Percentiles rank a stretch among this genome's conserved stretches.
phyloP scores from a whole-genome alignment of 441 rosid genomes.

The Populus hybrid region DNA sequence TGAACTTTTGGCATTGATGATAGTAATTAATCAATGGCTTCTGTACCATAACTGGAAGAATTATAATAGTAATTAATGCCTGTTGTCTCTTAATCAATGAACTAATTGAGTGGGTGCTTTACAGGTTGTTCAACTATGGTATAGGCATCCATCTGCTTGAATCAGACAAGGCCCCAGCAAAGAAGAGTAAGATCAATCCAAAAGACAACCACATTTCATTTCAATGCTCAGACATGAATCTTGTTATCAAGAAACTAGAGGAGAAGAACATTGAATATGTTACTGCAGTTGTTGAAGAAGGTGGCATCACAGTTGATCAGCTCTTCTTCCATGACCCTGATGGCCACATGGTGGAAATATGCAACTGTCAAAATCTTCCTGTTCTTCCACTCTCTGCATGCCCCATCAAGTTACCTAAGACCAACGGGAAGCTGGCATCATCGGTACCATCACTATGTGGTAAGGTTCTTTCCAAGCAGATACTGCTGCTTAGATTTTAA shows the following conservation, averaged over 20 bases:
- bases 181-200: constrained; percentile 43
- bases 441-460: constrained; percentile 14
- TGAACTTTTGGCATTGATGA: too few relatives aligned
- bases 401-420: constrained; percentile 28
- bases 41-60: too few relatives aligned
- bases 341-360: constrained; percentile 57
- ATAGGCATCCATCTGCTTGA: constrained; percentile 52
- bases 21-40: too few relatives aligned
- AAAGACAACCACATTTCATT: constrained; percentile 60
- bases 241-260: constrained; percentile 29
- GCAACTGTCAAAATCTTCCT: constrained; percentile 54
- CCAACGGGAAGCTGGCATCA: constrained; percentile 3
- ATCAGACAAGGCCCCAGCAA: constrained; percentile 21
- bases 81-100: neutral
- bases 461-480: neutral
- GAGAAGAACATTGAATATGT: constrained; percentile 37
- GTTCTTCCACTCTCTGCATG: constrained; percentile 49
- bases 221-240: constrained; percentile 37
- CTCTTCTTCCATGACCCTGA: constrained; percentile 62
- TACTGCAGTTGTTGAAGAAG: constrained; percentile 53
- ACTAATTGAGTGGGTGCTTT: neutral
- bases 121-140: constrained; percentile 56
- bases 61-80: neutral
- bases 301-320: constrained; percentile 52
- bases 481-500: neutral